Evolutionary conservation across 345 rosid genomes (phyloP), one percentile per base, ranked within the genome.

Genomic region (Diplotaxis tenuifolia): DNA sequence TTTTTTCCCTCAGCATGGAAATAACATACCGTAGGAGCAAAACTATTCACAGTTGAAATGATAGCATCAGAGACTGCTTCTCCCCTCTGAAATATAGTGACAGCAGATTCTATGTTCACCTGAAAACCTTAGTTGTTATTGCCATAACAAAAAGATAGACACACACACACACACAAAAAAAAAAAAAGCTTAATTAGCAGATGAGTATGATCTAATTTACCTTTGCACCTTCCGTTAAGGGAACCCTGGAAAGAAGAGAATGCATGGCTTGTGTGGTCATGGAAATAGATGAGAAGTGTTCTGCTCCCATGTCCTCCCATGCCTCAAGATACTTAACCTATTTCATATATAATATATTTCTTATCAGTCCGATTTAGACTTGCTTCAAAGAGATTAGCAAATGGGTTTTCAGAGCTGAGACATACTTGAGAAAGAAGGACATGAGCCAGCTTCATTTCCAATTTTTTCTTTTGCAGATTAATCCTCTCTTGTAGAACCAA

Each of bases 211-310:
- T 65, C 20, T 9, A 38, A 65, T 25, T 40, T 79, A 89, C 96
- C 93, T 77, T 79, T 20, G 87, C 96, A 61, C 92, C 89, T 73
- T 93, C 83, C 21, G 38, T 50, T 0, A 93, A 79, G 1, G 97
- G 92, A 40, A 90, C 79, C 85, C 82, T 89, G 66, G 92, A 78
- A 28, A 86, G 82, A 49, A 75, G 83, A 69, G 85, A 84, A 55
- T 87, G 84, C 71, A 89, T 20, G 72, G 86, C 68, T 52, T 93
- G 87, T 52, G 67, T 78, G 18, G 86, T 87, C 81, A 69, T 78
- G 18, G 84, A 85, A 62, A 89, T 62, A 25, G 90, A 82, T 42
- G 82, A 74, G 6, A 29, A 11, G 65, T 90, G 84, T 71, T 84
- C 83, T 62, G 76, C 83, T 23, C 25, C 25, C 25, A 23, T 69